These are phyloP conservation scores for Paramecium sexaurelia DNA, from an alignment of 73 alveolate genomes.

Conservation along the genomic window DNA sequence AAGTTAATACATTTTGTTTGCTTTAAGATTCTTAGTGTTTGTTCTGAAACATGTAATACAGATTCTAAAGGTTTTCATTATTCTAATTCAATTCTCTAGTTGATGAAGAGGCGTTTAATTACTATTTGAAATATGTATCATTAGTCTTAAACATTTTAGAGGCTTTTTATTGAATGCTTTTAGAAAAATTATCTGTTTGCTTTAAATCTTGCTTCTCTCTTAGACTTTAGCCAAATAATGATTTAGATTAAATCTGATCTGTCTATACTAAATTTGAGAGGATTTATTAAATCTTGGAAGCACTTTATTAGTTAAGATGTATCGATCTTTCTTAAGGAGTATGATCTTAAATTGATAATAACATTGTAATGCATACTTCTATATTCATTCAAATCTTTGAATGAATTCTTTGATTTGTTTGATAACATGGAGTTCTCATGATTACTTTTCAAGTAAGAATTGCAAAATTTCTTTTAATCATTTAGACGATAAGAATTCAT, in stretches of 20 bases:
- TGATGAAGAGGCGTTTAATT: not conserved
- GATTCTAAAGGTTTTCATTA: not conserved
- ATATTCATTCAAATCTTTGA: not conserved
- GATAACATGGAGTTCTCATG: not conserved
- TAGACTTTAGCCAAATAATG: constrained; percentile 1
- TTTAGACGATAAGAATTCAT: not conserved
- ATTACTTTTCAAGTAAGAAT: not conserved
- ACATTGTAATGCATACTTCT: not conserved
- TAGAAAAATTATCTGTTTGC: not conserved
- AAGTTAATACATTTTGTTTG: not conserved
- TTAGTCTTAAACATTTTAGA: not conserved
- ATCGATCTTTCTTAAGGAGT: not conserved
- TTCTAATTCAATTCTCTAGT: constrained; percentile 1
- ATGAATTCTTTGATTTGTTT: constrained; percentile 34
- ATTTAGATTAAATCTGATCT: not conserved
- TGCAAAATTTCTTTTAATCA: not conserved
- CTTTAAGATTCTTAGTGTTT: not conserved
- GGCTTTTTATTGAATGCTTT: not conserved
- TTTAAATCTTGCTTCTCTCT: not conserved
- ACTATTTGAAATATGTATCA: not conserved
- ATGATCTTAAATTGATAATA: not conserved
- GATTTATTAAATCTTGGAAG: not conserved
- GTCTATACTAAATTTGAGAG: not conserved
- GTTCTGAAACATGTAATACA: not conserved
- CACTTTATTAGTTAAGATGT: not conserved